Evolutionary conservation across 140 eudicot species (phyloP), one percentile per base, ranked within the genome.

Genomic region (Anethum foeniculum): DNA sequence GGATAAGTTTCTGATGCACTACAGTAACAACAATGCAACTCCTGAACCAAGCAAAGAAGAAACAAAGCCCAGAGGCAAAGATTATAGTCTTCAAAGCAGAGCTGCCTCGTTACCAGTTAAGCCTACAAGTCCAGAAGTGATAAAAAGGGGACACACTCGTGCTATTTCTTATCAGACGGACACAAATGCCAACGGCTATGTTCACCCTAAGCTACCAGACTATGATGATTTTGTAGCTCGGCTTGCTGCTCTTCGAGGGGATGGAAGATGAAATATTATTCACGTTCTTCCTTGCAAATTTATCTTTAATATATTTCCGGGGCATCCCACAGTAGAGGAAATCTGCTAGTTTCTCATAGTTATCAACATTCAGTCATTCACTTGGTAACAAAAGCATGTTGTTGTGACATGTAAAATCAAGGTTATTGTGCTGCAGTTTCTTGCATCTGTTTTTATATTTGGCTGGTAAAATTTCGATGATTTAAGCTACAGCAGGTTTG

Each of bases 191-290:
- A 19, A 58, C 0, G 82, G 83, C 32, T 87, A 86, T 44, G 88
- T 85, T 49, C 93, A 89, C 79, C 90, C 92, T 0, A 93, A 86
- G 81, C 91, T 88, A 77, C 94, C 92, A 1, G 96, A 91, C 44
- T 91, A 89, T 80, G 97, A 93, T 85, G 94, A 93, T 64, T 91
- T 93, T 79, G 90, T 87, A 14, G 94, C 97, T 6, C 82, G 83
- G 36, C 87, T 93, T 58, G 92, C 91, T 6, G 87, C 88, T 56
- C 52, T 86, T 76, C 87, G 86, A 85, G 85, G 87, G 16, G 75
- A 79, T 9, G 34, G 83, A 80, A 77, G 38, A 51, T 19, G 44
- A 21, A 6, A 67, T 30, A 16, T 67, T 14, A 67, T 12, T 4
- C 0, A 67, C 74, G 1, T 28, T 28, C 72, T 58, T 58, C n/a